phyloP scores from a whole-genome alignment of 2,329 filamentous ascomycete genomes.

The Diaporthe destruens region DNA sequence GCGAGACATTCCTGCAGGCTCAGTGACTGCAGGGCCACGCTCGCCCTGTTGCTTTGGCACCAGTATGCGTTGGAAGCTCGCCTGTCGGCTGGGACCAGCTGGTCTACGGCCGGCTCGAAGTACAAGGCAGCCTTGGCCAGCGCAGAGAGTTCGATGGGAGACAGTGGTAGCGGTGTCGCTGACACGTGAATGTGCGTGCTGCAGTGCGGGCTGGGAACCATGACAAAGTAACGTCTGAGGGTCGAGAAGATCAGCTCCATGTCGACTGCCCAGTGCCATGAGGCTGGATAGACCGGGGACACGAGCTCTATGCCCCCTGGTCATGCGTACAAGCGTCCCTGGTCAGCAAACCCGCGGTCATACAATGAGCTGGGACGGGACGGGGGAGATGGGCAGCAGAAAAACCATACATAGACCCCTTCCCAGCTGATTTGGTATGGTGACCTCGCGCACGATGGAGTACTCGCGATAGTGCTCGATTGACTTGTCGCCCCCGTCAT shows the following conservation, averaged over 20 bases:
- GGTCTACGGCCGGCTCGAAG: conserved; percentile 53
- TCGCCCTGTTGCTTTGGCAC: conserved; percentile 53
- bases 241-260: conserved; percentile 50
- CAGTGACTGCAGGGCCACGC: conserved; percentile 44
- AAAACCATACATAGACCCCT: conserved; percentile 50
- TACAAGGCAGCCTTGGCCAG: conserved; percentile 51
- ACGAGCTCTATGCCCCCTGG: conserved; percentile 53
- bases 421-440: conserved; percentile 50
- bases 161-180: conserved; percentile 43
- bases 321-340: not conserved
- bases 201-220: conserved; percentile 48
- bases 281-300: conserved; percentile 51
- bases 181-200: conserved; percentile 56
- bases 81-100: conserved; percentile 47
- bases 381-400: too few relatives aligned
- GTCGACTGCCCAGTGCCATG: conserved; percentile 48
- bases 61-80: conserved; percentile 49
- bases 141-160: conserved; percentile 45
- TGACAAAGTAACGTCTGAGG: conserved; percentile 46
- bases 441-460: conserved; percentile 55
- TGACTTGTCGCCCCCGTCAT: conserved; percentile 48
- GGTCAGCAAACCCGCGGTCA: not conserved
- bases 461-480: conserved; percentile 52
- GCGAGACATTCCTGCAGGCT: conserved; percentile 46
- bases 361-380: not conserved